Evolutionary conservation across 208 protist genomes (phyloP).

Genomic region (Trypanosoma platydactyli): DNA sequence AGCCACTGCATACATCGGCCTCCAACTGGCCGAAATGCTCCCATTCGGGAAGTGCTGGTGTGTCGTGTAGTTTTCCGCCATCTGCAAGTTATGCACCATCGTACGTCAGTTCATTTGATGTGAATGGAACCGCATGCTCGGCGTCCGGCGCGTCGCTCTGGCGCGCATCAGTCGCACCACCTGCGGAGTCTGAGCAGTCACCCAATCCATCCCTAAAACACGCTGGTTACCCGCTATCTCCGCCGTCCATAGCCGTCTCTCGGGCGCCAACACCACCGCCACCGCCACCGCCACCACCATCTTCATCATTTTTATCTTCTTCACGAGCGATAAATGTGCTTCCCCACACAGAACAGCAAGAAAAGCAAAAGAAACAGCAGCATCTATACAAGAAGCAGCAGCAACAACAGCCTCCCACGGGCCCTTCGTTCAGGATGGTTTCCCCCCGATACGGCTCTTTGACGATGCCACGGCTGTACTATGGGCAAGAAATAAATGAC

Average conservation of each 20-base stretch:
- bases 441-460: background rate
- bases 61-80: background rate
- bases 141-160: background rate
- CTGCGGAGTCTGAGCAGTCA: background rate
- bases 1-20: background rate
- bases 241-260: slow-evolving; percentile 18
- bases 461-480: background rate
- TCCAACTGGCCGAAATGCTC: background rate
- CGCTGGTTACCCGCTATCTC: background rate
- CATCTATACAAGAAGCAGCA: background rate
- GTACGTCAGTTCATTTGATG: slow-evolving; percentile 4
- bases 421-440: background rate
- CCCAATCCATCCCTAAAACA: background rate
- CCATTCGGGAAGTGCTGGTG: background rate
- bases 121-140: background rate
- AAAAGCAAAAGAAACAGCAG: background rate
- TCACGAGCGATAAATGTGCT: background rate
- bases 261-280: slow-evolving; percentile 12
- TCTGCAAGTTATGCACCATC: slow-evolving; percentile 1
- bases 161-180: background rate
- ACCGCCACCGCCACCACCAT: background rate
- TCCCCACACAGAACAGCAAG: background rate
- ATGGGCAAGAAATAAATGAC: background rate
- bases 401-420: background rate
- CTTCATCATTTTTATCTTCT: slow-evolving; percentile 8